Evolutionary conservation across 2,329 filamentous ascomycete genomes (phyloP).

Genomic region (Purpureocillium takamizusanense): DNA sequence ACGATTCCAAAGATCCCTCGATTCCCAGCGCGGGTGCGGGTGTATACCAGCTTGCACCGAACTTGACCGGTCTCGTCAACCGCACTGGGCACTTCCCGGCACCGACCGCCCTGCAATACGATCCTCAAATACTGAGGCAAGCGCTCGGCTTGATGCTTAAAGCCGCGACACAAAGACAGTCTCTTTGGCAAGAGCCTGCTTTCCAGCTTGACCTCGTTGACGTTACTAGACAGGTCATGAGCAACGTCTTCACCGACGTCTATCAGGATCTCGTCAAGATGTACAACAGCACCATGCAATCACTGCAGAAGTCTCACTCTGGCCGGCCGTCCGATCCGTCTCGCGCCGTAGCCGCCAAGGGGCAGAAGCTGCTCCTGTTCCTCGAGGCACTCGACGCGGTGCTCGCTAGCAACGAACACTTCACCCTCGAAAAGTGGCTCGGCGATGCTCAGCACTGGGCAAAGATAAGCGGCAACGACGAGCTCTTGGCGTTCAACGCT

Average conservation of each 20-base stretch:
- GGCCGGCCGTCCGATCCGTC: slow-evolving; percentile 3
- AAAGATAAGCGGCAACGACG: slow-evolving; percentile 9
- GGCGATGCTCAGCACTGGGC: slow-evolving; percentile 20
- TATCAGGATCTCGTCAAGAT: slow-evolving; percentile 26
- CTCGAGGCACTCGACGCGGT: slow-evolving; percentile 29
- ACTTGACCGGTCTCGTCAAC: slow-evolving; percentile 27
- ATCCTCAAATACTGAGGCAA: slow-evolving; percentile 23
- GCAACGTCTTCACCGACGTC: slow-evolving; percentile 32
- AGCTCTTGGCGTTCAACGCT: slow-evolving; percentile 35
- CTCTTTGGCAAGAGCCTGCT: slow-evolving; percentile 29
- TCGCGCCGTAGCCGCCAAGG: slow-evolving; percentile 7
- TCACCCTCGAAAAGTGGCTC: slow-evolving; percentile 32
- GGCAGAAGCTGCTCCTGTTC: slow-evolving; percentile 20
- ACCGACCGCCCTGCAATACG: slow-evolving; percentile 31
- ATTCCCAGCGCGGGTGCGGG: slow-evolving; percentile 32
- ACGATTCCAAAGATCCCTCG: slow-evolving; percentile 38
- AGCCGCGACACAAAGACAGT: slow-evolving; percentile 19
- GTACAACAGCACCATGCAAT: slow-evolving; percentile 16
- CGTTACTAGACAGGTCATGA: slow-evolving; percentile 36
- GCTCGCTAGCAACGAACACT: slow-evolving; percentile 30
- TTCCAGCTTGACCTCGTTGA: slow-evolving; percentile 40
- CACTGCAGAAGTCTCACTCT: background rate
- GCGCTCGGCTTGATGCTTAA: slow-evolving; percentile 29
- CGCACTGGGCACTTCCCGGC: slow-evolving; percentile 26
- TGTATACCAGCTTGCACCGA: slow-evolving; percentile 35